Conservation (phyloP, 2,329 filamentous ascomycete genomes). For the Trichoderma sp. region DNA sequence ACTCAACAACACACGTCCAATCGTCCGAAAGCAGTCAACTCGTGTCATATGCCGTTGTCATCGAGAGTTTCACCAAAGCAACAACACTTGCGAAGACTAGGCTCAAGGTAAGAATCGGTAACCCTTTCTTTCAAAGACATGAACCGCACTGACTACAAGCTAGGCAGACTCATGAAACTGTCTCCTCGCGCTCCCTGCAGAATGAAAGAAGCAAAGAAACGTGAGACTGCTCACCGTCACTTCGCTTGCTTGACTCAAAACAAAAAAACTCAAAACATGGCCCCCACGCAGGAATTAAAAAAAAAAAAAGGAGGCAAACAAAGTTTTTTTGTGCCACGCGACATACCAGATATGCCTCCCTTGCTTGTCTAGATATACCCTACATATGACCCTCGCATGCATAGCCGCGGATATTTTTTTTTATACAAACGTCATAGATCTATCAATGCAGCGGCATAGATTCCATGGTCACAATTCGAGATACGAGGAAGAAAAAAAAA, state of each 20-base stretch:
- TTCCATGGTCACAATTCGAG: not conserved
- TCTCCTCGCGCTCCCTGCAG: not conserved
- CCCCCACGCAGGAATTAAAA: not conserved
- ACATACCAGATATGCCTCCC: not conserved
- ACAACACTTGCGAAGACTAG: not conserved
- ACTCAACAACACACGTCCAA: not conserved
- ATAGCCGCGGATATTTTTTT: not conserved
- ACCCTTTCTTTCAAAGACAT: not conserved
- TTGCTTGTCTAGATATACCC: not conserved
- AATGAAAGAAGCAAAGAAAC: not conserved
- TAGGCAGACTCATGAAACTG: not conserved
- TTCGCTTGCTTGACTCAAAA: not conserved
- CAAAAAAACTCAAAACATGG: not conserved
- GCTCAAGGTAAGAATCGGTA: not conserved
- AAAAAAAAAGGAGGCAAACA: not conserved
- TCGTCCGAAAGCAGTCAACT: not conserved
- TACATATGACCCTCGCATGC: not conserved
- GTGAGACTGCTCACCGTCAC: not conserved
- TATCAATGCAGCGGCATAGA: not conserved
- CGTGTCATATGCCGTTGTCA: not conserved
- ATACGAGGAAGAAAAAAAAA: not conserved
- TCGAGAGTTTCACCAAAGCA: not conserved
- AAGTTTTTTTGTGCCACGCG: not conserved
- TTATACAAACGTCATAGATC: constrained; percentile 1
- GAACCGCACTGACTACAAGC: not conserved